Evolutionary conservation across 495 filamentous ascomycete species (phyloP).

Genomic region (Xanthoparmelia taractica): DNA sequence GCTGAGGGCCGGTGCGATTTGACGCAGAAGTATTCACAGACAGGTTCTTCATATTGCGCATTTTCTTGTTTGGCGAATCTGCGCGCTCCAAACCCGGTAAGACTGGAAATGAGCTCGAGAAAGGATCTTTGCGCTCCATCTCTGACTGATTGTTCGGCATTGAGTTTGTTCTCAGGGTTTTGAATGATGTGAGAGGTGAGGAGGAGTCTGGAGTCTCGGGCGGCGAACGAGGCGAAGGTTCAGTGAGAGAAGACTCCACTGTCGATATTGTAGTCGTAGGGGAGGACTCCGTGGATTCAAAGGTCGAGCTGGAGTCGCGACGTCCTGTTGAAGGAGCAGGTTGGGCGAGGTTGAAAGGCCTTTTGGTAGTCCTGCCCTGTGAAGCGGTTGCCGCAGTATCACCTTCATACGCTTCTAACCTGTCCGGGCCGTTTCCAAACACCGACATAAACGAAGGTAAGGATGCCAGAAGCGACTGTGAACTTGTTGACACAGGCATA

Average conservation of each 20-base stretch:
- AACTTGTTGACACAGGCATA: slow-evolving; percentile 28
- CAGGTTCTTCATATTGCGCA: slow-evolving; percentile 87
- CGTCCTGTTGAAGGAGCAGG: slow-evolving; percentile 38
- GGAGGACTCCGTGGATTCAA: slow-evolving; percentile 85
- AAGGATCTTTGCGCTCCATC: slow-evolving; percentile 26
- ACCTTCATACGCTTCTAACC: slow-evolving; percentile 12
- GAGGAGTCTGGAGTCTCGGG: slow-evolving; percentile 74
- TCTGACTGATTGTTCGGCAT: slow-evolving; percentile 15
- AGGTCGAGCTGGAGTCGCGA: slow-evolving; percentile 53
- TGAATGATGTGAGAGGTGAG: slow-evolving; percentile 49
- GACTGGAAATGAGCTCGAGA: slow-evolving; percentile 39
- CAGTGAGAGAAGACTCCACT: slow-evolving; percentile 81
- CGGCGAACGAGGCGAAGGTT: slow-evolving; percentile 85
- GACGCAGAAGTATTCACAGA: slow-evolving; percentile 72
- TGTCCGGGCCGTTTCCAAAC: slow-evolving; percentile 25
- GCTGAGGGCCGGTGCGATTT: slow-evolving; percentile 32
- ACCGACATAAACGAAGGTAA: slow-evolving; percentile 31
- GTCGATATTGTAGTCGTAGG: slow-evolving; percentile 94
- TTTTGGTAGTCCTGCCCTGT: slow-evolving; percentile 14
- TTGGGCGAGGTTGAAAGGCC: slow-evolving; percentile 18
- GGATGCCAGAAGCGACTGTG: slow-evolving; percentile 27
- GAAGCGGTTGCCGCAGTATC: slow-evolving; percentile 11
- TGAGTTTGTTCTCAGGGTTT: slow-evolving; percentile 16
- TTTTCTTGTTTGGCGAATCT: slow-evolving; percentile 59
- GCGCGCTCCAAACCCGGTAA: slow-evolving; percentile 37